phyloP scores from a whole-genome alignment of 345 rosid species.

The Aquilaria sinensis region DNA sequence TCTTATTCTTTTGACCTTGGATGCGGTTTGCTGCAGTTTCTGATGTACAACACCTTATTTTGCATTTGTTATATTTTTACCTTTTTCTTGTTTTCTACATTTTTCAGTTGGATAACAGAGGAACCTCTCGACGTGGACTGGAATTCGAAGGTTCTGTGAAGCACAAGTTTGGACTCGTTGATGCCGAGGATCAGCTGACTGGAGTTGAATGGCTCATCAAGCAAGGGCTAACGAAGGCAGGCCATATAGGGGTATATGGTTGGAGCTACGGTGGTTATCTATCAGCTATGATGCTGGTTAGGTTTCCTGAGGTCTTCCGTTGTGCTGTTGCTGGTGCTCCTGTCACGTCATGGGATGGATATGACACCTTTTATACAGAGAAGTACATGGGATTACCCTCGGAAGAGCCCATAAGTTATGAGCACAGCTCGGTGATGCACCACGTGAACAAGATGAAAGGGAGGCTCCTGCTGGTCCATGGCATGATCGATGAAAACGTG shows the following conservation, averaged over 20 bases:
- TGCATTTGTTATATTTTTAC: not conserved
- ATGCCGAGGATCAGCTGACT: slow-evolving; percentile 74
- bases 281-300: slow-evolving; percentile 61
- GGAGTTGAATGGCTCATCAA: slow-evolving; percentile 85
- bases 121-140: slow-evolving; percentile 86
- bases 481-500: slow-evolving; percentile 96
- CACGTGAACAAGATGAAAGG: slow-evolving; percentile 61
- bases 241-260: slow-evolving; percentile 71
- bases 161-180: slow-evolving; percentile 46
- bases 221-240: slow-evolving; percentile 62
- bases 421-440: slow-evolving; percentile 67
- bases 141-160: slow-evolving; percentile 73
- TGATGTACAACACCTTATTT: not conserved
- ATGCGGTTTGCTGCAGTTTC: slow-evolving; percentile 1
- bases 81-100: not conserved
- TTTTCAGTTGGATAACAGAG: slow-evolving; percentile 87
- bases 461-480: slow-evolving; percentile 67
- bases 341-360: slow-evolving; percentile 96
- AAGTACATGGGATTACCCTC: slow-evolving; percentile 93
- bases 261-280: slow-evolving; percentile 99
- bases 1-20: not conserved
- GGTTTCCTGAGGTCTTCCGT: slow-evolving; percentile 58
- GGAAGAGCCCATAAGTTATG: slow-evolving; percentile 29
- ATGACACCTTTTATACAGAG: slow-evolving; percentile 86
- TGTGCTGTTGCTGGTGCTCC: slow-evolving; percentile 91